Conservation (phyloP, 225 moss, liverwort and hornwort genomes). For the Physcomitrellopsis africana region DNA sequence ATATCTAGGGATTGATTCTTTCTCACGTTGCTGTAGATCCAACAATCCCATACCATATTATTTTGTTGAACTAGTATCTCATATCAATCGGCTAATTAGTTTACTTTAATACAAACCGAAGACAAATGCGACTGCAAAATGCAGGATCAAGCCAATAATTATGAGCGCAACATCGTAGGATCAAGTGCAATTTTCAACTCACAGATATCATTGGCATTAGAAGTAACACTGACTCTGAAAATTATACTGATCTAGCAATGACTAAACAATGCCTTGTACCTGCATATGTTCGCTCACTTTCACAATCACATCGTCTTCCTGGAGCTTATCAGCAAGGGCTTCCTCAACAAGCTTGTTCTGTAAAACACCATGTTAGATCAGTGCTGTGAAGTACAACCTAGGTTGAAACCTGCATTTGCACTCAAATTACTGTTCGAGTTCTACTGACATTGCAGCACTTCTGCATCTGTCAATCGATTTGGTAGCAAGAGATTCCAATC, state of each 20-base stretch:
- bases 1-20: slow-evolving; percentile 52
- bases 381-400: background rate
- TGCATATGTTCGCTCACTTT: slow-evolving; percentile 74
- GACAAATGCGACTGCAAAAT: slow-evolving; percentile 12
- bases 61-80: background rate
- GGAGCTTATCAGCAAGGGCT: slow-evolving; percentile 47
- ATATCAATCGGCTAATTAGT: background rate
- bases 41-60: slow-evolving; percentile 25
- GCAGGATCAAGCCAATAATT: slow-evolving; percentile 11
- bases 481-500: too few species aligned
- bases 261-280: slow-evolving; percentile 25
- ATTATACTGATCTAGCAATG: background rate
- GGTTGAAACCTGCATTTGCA: slow-evolving; percentile 22
- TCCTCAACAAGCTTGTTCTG: slow-evolving; percentile 65
- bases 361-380: slow-evolving; percentile 23
- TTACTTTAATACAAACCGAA: slow-evolving; percentile 14
- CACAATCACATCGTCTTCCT: slow-evolving; percentile 68
- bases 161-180: slow-evolving; percentile 2
- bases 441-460: background rate
- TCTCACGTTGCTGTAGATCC: slow-evolving; percentile 63
- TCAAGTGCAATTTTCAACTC: slow-evolving; percentile 3
- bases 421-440: slow-evolving; percentile 3
- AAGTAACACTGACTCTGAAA: slow-evolving; percentile 14
- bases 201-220: slow-evolving; percentile 19
- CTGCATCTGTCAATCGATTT: slow-evolving; percentile 1